Evolutionary conservation across 2,329 filamentous ascomycete species (phyloP).

Genomic region (Laburnicola sp.): DNA sequence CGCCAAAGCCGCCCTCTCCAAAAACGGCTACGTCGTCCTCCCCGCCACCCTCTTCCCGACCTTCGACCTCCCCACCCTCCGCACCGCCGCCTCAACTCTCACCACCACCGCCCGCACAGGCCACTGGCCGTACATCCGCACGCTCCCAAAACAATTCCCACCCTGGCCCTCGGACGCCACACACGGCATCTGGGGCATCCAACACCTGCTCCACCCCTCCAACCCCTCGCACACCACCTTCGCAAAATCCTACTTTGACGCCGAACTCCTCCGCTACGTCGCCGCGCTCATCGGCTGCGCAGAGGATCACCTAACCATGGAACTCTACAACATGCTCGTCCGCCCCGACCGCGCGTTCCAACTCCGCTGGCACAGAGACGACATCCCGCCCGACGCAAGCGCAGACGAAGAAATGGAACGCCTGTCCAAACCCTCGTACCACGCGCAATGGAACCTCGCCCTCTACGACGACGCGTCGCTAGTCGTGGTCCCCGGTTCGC

Average conservation of each 20-base stretch:
- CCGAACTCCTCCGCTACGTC: slow-evolving; percentile 64
- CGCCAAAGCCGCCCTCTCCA: slow-evolving; percentile 60
- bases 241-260: slow-evolving; percentile 71
- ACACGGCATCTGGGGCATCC: slow-evolving; percentile 83
- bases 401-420: slow-evolving; percentile 68
- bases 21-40: slow-evolving; percentile 76
- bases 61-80: slow-evolving; percentile 59
- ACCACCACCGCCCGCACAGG: slow-evolving; percentile 67
- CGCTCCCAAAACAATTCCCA: slow-evolving; percentile 86
- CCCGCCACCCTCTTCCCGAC: slow-evolving; percentile 62
- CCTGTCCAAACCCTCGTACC: slow-evolving; percentile 64
- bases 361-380: slow-evolving; percentile 84
- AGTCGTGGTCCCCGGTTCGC: slow-evolving; percentile 76
- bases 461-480: slow-evolving; percentile 72
- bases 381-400: slow-evolving; percentile 68
- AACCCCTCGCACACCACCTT: slow-evolving; percentile 67
- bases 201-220: slow-evolving; percentile 77
- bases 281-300: slow-evolving; percentile 62
- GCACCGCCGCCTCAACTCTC: slow-evolving; percentile 60
- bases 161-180: slow-evolving; percentile 70
- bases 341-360: slow-evolving; percentile 71
- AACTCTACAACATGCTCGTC: slow-evolving; percentile 84
- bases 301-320: slow-evolving; percentile 72
- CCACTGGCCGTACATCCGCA: slow-evolving; percentile 78
- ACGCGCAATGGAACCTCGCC: slow-evolving; percentile 87